Percentiles rank a stretch among this genome's conserved stretches.
Evolutionary conservation across 2,329 filamentous ascomycete species (phyloP).

Genomic region (Onygena corvina): DNA sequence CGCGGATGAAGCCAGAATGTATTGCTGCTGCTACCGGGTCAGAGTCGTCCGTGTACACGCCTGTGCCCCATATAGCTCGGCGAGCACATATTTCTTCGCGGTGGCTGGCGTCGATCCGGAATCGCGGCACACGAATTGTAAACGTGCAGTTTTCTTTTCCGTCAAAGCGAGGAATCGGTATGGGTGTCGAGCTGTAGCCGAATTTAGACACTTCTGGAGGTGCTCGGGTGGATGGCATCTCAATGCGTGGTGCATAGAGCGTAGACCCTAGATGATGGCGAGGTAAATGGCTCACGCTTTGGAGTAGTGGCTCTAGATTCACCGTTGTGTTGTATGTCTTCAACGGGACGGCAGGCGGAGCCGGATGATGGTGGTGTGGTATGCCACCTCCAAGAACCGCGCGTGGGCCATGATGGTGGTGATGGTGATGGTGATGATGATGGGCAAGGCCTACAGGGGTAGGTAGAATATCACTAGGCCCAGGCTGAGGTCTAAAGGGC

Average conservation of each 20-base stretch:
- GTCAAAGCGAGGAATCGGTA: slow-evolving; percentile 62
- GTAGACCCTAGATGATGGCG: slow-evolving; percentile 74
- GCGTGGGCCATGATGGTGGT: slow-evolving; percentile 28
- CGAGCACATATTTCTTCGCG: slow-evolving; percentile 74
- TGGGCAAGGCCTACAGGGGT: slow-evolving; percentile 20
- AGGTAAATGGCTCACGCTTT: slow-evolving; percentile 57
- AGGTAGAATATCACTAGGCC: slow-evolving; percentile 4
- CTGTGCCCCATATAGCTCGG: slow-evolving; percentile 79
- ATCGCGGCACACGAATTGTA: slow-evolving; percentile 72
- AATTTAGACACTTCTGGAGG: slow-evolving; percentile 42
- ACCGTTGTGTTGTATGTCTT: slow-evolving; percentile 54
- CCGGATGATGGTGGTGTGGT: slow-evolving; percentile 13
- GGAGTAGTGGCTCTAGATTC: slow-evolving; percentile 57
- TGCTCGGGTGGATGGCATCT: slow-evolving; percentile 33
- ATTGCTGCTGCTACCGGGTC: slow-evolving; percentile 88
- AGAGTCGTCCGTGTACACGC: slow-evolving; percentile 91
- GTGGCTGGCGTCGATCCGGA: slow-evolving; percentile 56
- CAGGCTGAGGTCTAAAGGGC: slow-evolving; percentile 17
- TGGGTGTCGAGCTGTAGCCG: slow-evolving; percentile 50
- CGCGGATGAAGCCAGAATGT: slow-evolving; percentile 82
- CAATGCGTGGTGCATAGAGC: slow-evolving; percentile 60
- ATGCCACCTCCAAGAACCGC: slow-evolving; percentile 17
- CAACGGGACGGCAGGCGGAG: slow-evolving; percentile 24
- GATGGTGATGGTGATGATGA: slow-evolving; percentile 37
- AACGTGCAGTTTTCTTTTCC: slow-evolving; percentile 80